Evolutionary conservation across 2,329 filamentous ascomycete species (phyloP).

Genomic region (Pleoardoris graminearum): DNA sequence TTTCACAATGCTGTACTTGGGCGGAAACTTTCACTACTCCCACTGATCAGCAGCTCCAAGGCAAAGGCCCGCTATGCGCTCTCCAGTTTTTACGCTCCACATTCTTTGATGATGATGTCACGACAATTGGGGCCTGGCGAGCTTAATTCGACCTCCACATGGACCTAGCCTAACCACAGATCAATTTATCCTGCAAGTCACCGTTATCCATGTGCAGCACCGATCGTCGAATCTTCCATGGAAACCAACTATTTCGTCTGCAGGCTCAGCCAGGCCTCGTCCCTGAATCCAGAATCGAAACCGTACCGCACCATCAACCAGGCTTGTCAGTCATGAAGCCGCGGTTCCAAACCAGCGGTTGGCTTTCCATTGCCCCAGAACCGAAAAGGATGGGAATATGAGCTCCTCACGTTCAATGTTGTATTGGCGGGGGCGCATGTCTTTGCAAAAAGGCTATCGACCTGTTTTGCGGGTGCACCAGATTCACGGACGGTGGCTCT

Average conservation of each 20-base stretch:
- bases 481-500: slow-evolving; percentile 52
- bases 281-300: slow-evolving; percentile 40
- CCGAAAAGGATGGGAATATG: slow-evolving; percentile 27
- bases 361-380: slow-evolving; percentile 51
- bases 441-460: slow-evolving; percentile 41
- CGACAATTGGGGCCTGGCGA: neutral
- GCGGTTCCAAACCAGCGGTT: slow-evolving; percentile 52
- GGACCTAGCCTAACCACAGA: neutral
- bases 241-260: slow-evolving; percentile 62
- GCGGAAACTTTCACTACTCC: neutral
- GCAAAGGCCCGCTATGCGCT: neutral
- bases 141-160: slow-evolving; percentile 1
- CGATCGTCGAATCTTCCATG: slow-evolving; percentile 17
- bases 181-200: neutral
- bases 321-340: slow-evolving; percentile 49
- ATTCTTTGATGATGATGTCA: slow-evolving; percentile 6
- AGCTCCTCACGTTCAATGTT: slow-evolving; percentile 44
- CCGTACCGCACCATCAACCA: slow-evolving; percentile 53
- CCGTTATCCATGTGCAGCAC: neutral
- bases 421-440: slow-evolving; percentile 39
- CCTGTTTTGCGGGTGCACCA: slow-evolving; percentile 14
- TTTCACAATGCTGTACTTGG: neutral
- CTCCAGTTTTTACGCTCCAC: neutral
- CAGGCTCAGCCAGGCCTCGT: slow-evolving; percentile 60
- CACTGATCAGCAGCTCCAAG: neutral